Conservation (phyloP, 2,329 filamentous ascomycete genomes). For the Sarocladium kiliense region DNA sequence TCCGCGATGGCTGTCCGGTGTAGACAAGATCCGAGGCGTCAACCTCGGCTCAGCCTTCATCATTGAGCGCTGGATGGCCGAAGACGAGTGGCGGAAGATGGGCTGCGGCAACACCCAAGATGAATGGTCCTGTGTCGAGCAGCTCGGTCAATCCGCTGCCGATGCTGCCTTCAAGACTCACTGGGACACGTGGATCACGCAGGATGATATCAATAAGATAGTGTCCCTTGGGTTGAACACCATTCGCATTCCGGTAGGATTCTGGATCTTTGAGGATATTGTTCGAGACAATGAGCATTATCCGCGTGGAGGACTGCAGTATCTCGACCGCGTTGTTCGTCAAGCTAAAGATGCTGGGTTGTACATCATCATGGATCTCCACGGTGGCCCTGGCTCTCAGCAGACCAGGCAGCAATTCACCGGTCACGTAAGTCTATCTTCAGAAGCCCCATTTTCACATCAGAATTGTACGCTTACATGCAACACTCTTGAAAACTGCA, state of each 20-base stretch:
- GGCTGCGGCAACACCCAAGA: too few relatives aligned
- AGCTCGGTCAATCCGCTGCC: too few relatives aligned
- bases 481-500: too few relatives aligned
- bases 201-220: slow-evolving; percentile 44
- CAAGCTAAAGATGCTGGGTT: slow-evolving; percentile 43
- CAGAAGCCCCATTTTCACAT: too few relatives aligned
- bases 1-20: too few relatives aligned
- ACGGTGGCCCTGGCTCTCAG: slow-evolving; percentile 47
- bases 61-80: too few relatives aligned
- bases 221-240: slow-evolving; percentile 45
- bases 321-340: slow-evolving; percentile 39
- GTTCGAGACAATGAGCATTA: slow-evolving; percentile 21
- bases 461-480: too few relatives aligned
- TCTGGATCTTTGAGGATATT: slow-evolving; percentile 47
- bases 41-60: too few relatives aligned
- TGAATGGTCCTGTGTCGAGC: too few relatives aligned
- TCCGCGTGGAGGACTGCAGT: slow-evolving; percentile 23
- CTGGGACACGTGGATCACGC: slow-evolving; percentile 45
- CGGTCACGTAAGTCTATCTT: too few relatives aligned
- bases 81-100: too few relatives aligned
- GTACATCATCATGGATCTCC: slow-evolving; percentile 50
- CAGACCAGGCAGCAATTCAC: slow-evolving; percentile 38
- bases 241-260: slow-evolving; percentile 49
- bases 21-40: too few relatives aligned
- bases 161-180: slow-evolving; percentile 46